These are phyloP conservation scores for Dacryopinax primogenitus DNA, from an alignment of 768 basidiomycete genomes.

Conservation along the genomic window DNA sequence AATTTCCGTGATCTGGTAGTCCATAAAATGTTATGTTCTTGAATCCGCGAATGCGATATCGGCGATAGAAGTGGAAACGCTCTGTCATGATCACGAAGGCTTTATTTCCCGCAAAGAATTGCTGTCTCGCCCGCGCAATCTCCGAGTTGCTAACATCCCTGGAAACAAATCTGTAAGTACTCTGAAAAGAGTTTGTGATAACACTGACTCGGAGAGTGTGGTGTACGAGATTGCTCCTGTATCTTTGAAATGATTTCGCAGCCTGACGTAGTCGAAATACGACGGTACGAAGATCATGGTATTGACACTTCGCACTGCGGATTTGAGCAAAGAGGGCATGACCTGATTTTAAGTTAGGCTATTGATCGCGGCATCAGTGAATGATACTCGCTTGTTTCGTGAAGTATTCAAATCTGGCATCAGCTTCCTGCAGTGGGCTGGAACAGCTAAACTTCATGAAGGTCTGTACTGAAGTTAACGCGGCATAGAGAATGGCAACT, in stretches of 20 bases:
- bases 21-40: slow-evolving; percentile 89
- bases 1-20: slow-evolving; percentile 79
- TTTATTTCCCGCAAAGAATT: slow-evolving; percentile 80
- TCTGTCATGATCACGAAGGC: slow-evolving; percentile 85
- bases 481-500: not conserved
- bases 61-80: slow-evolving; percentile 97
- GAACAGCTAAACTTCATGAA: slow-evolving; percentile 62
- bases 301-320: slow-evolving; percentile 83
- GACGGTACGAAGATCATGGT: slow-evolving; percentile 85
- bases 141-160: slow-evolving; percentile 88
- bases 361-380: not conserved
- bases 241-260: slow-evolving; percentile 77
- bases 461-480: slow-evolving; percentile 32
- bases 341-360: slow-evolving; percentile 34
- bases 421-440: slow-evolving; percentile 63
- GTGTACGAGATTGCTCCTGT: slow-evolving; percentile 55
- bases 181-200: not conserved
- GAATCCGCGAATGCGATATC: slow-evolving; percentile 87
- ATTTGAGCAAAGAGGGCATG: slow-evolving; percentile 71
- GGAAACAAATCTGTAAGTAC: slow-evolving; percentile 1
- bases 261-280: slow-evolving; percentile 89
- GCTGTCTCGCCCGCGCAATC: slow-evolving; percentile 82
- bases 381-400: slow-evolving; percentile 54
- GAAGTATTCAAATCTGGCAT: slow-evolving; percentile 78
- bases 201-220: slow-evolving; percentile 74